phyloP scores from a whole-genome alignment of 2,329 filamentous ascomycete genomes.

The Botrytis porri region DNA sequence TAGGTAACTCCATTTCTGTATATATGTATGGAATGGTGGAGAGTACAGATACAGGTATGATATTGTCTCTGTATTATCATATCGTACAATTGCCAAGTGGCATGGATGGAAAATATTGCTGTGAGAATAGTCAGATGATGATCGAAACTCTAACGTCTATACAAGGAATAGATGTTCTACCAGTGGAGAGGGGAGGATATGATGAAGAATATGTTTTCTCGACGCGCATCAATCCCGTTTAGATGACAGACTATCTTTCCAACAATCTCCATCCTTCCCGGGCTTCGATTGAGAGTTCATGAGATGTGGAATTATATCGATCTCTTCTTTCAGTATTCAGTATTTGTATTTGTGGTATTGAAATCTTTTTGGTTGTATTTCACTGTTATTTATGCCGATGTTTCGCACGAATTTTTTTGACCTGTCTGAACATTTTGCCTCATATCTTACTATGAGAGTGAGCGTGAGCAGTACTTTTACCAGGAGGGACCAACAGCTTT shows the following conservation, averaged over 20 bases:
- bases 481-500: neutral
- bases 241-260: neutral
- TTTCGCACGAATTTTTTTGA: neutral
- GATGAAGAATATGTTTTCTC: neutral
- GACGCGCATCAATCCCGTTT: neutral
- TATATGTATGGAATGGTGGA: neutral
- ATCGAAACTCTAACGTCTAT: neutral
- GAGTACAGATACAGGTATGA: neutral
- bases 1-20: neutral
- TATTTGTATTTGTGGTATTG: neutral
- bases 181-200: neutral
- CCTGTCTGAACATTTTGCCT: neutral
- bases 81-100: neutral
- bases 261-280: neutral
- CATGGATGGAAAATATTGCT: neutral
- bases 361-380: neutral
- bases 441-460: neutral
- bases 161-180: neutral
- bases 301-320: neutral
- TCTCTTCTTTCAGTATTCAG: no score
- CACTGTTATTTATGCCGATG: neutral
- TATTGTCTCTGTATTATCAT: neutral
- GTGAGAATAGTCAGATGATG: neutral
- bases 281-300: neutral
- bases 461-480: rapidly evolving